These are phyloP conservation scores for Rhodosporidiobolus odoratus DNA, from an alignment of 768 basidiomycete species.

Conservation along the genomic window DNA sequence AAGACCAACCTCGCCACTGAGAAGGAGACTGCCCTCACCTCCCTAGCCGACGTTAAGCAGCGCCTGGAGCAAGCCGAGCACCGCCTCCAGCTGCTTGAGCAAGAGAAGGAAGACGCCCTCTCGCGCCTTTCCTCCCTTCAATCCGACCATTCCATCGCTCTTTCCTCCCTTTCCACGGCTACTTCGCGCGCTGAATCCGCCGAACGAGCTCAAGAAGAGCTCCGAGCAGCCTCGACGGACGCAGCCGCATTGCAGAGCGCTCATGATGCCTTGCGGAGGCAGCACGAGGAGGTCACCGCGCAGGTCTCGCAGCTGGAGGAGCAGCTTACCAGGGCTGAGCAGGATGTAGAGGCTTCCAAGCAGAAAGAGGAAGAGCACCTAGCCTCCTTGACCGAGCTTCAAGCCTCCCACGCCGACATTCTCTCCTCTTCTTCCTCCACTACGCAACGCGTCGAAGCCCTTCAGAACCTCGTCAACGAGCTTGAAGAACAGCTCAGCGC, in stretches of 20 bases:
- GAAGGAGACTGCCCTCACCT: background rate
- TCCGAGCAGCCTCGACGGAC: background rate
- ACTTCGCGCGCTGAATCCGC: too few species aligned
- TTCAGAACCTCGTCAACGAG: too few species aligned
- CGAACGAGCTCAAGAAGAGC: background rate
- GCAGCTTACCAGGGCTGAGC: slow-evolving; percentile 50
- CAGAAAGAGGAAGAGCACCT: too few species aligned
- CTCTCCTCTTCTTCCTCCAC: too few species aligned
- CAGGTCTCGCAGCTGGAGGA: slow-evolving; percentile 51
- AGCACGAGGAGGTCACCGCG: background rate
- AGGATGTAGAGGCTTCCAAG: slow-evolving; percentile 28
- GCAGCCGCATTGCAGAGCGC: background rate
- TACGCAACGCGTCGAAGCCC: too few species aligned
- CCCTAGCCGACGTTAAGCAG: background rate
- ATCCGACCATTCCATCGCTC: too few species aligned
- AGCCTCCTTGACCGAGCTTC: too few species aligned
- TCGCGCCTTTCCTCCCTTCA: too few species aligned
- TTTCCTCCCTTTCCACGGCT: too few species aligned
- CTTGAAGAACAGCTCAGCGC: too few species aligned
- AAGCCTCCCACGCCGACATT: too few species aligned
- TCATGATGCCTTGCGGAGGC: background rate
- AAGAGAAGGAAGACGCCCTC: background rate
- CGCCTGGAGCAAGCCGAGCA: background rate
- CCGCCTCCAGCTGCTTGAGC: background rate
- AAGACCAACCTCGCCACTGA: background rate